Evolutionary conservation across 2,329 filamentous ascomycete species (phyloP).

Genomic region (Blastomyces silverae): DNA sequence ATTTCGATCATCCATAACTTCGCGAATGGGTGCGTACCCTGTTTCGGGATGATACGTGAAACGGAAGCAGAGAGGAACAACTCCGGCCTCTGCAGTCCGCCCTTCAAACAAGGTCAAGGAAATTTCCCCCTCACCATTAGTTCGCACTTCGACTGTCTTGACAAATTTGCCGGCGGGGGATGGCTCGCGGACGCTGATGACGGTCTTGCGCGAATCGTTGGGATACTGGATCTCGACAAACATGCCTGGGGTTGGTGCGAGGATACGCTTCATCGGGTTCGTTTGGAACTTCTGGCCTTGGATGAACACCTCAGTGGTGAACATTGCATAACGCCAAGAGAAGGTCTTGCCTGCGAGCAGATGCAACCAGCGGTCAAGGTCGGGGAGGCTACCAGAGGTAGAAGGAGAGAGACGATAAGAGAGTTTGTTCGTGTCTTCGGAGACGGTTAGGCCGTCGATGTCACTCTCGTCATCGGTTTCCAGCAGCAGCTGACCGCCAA

Average conservation of each 20-base stretch:
- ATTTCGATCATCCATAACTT: slow-evolving; percentile 93
- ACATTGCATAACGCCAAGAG: slow-evolving; percentile 91
- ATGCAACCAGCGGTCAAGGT: slow-evolving; percentile 75
- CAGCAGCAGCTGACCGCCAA: slow-evolving; percentile 73
- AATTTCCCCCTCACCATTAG: slow-evolving; percentile 70
- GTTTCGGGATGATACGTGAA: slow-evolving; percentile 94
- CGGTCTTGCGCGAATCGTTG: slow-evolving; percentile 73
- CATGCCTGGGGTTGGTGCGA: slow-evolving; percentile 76
- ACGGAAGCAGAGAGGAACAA: slow-evolving; percentile 74
- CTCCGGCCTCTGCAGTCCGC: slow-evolving; percentile 73
- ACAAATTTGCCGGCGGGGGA: slow-evolving; percentile 77
- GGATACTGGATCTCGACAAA: slow-evolving; percentile 82
- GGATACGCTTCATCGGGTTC: slow-evolving; percentile 88
- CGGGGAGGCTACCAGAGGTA: slow-evolving; percentile 66
- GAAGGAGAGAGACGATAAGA: slow-evolving; percentile 76
- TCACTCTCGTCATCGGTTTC: slow-evolving; percentile 66
- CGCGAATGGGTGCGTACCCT: slow-evolving; percentile 93
- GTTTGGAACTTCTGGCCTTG: slow-evolving; percentile 97
- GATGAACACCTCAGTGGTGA: slow-evolving; percentile 86
- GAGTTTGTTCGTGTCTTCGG: slow-evolving; percentile 70
- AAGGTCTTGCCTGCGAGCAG: slow-evolving; percentile 77
- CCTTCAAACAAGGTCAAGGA: slow-evolving; percentile 87
- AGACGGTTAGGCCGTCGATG: slow-evolving; percentile 77
- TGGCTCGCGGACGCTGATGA: slow-evolving; percentile 81
- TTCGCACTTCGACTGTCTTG: slow-evolving; percentile 78